Evolutionary conservation across 768 basidiomycete species (phyloP).

Genomic region (Tephrocybe sp.): DNA sequence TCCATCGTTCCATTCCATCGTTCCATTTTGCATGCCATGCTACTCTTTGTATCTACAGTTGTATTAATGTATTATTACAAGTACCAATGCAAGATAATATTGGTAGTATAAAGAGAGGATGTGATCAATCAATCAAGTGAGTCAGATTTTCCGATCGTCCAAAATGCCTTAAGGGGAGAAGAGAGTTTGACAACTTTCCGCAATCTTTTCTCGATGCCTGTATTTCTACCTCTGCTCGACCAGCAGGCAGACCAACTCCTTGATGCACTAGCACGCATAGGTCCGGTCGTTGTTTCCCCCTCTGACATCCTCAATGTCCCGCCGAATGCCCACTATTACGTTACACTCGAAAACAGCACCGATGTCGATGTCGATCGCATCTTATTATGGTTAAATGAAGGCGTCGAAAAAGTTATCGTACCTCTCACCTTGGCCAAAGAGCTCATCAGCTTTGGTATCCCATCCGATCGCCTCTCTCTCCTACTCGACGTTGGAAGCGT

Average conservation of each 20-base stretch:
- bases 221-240: slow-evolving; percentile 63
- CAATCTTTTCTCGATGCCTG: slow-evolving; percentile 30
- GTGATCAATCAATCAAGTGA: neutral
- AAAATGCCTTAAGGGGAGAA: neutral
- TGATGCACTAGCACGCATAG: slow-evolving; percentile 65
- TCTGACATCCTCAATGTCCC: slow-evolving; percentile 27
- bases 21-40: too few species aligned
- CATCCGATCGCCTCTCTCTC: slow-evolving; percentile 70
- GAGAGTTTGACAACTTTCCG: neutral
- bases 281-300: slow-evolving; percentile 63
- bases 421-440: slow-evolving; percentile 63
- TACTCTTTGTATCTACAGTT: too few species aligned
- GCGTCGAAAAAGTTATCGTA: slow-evolving; percentile 78
- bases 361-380: slow-evolving; percentile 51
- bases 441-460: slow-evolving; percentile 58
- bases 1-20: slow-evolving; percentile 2
- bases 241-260: slow-evolving; percentile 46
- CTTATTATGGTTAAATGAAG: slow-evolving; percentile 68
- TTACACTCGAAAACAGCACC: slow-evolving; percentile 53
- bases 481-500: slow-evolving; percentile 72
- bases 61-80: too few species aligned
- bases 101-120: too few species aligned
- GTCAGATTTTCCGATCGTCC: slow-evolving; percentile 8
- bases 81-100: too few species aligned
- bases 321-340: slow-evolving; percentile 39